phyloP scores from a whole-genome alignment of 129 eudicot species.

The Flaveria bidentis region DNA sequence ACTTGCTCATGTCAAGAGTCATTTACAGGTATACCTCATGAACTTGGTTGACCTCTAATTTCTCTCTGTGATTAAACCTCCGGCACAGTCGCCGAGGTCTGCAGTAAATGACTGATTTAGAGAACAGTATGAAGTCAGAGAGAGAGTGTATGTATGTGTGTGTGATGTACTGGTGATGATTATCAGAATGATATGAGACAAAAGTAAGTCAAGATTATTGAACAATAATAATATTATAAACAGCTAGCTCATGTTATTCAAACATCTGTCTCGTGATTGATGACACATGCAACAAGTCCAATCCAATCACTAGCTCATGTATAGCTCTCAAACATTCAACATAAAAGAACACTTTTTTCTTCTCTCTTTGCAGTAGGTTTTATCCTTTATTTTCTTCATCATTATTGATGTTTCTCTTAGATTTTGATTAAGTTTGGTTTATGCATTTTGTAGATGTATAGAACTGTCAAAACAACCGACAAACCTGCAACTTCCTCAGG shows the following conservation, averaged over 20 bases:
- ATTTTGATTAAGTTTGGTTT: conserved; percentile 3
- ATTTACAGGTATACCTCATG: conserved; percentile 63
- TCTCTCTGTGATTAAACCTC: conserved; percentile 60
- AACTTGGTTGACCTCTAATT: conserved; percentile 27
- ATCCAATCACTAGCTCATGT: conserved; percentile 31
- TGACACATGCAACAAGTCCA: conserved; percentile 37
- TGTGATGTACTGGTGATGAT: conserved; percentile 24
- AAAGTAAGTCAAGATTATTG: conserved; percentile 72
- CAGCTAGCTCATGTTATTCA: conserved; percentile 46
- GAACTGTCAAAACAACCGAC: conserved; percentile 92
- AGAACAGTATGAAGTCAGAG: conserved; percentile 41
- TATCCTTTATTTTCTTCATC: neutral
- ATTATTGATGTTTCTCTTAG: conserved; percentile 10
- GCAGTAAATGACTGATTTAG: conserved; percentile 64
- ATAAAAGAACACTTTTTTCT: neutral
- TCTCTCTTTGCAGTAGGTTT: conserved; percentile 10
- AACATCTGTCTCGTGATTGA: conserved; percentile 79
- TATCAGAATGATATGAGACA: conserved; percentile 48
- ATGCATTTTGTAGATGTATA: conserved; percentile 65
- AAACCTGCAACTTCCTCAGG: conserved; percentile 93
- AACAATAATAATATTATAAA: conserved; percentile 42
- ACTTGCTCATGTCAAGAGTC: conserved; percentile 93
- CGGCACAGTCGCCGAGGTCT: conserved; percentile 92
- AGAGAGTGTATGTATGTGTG: conserved; percentile 13
- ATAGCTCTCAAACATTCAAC: conserved; percentile 23